Conservation (phyloP, 2,329 filamentous ascomycete species). For the Malbranchea zuffiana region DNA sequence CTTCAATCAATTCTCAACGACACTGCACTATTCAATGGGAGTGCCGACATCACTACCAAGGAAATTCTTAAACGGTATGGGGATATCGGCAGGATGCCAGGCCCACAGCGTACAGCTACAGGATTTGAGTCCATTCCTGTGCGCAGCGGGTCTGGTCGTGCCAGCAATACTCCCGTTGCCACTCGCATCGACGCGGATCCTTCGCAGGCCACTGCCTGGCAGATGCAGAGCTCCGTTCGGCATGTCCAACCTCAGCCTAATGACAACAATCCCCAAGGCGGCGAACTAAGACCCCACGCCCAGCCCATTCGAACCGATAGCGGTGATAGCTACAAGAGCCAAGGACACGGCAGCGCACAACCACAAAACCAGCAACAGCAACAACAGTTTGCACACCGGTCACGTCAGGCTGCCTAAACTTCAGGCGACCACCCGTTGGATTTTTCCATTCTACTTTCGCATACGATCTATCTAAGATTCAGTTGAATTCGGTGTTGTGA, state of each 20-base stretch:
- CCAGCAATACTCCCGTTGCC: constrained; percentile 39
- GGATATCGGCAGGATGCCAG: constrained; percentile 60
- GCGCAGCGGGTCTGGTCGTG: constrained; percentile 31
- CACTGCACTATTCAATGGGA: constrained; percentile 66
- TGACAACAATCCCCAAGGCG: too few species aligned
- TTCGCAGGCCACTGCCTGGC: constrained; percentile 56
- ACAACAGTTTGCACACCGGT: constrained; percentile 28
- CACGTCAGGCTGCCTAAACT: constrained; percentile 19
- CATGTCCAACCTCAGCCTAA: constrained; percentile 44
- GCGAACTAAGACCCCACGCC: constrained; percentile 8
- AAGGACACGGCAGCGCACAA: constrained; percentile 19
- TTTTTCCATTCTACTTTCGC: not conserved
- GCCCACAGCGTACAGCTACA: constrained; percentile 43
- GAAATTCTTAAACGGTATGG: constrained; percentile 92
- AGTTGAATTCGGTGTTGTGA: not conserved
- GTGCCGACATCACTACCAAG: constrained; percentile 84
- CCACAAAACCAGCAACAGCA: constrained; percentile 21
- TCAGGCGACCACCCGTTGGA: not conserved
- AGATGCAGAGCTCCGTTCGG: constrained; percentile 72
- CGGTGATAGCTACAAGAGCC: constrained; percentile 24
- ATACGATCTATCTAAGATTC: not conserved
- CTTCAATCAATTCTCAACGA: constrained; percentile 78
- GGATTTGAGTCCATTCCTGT: constrained; percentile 46
- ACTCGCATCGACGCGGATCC: constrained; percentile 77
- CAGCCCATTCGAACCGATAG: constrained; percentile 15